Percentiles rank a stretch among this genome's conserved stretches.
These are phyloP conservation scores for Solanum lycopersicoides DNA, from an alignment of 257 asterid genomes.

Conservation along the genomic window DNA sequence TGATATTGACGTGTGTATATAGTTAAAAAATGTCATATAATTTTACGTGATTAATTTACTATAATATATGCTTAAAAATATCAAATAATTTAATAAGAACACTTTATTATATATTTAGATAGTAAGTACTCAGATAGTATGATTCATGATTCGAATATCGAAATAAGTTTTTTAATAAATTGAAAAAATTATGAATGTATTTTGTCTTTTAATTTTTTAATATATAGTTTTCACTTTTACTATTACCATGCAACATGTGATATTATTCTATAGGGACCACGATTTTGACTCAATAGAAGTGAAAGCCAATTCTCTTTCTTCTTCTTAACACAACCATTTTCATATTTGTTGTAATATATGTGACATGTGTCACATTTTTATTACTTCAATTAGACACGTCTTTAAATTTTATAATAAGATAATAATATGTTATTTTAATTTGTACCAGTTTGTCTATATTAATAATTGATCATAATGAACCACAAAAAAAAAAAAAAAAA, in stretches of 20 bases:
- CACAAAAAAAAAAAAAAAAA: not conserved
- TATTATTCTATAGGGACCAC: not conserved
- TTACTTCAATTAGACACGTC: not conserved
- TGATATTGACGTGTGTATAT: not conserved
- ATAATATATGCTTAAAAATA: not conserved
- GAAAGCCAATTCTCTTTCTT: not conserved
- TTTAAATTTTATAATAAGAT: not conserved
- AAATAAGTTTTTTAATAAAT: no score
- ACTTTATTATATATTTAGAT: not conserved
- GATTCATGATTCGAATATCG: not conserved
- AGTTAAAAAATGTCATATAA: not conserved
- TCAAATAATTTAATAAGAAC: not conserved
- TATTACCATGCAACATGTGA: not conserved
- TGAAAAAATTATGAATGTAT: not conserved
- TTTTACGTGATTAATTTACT: not conserved
- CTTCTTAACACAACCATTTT: not conserved
- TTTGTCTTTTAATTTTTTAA: not conserved
- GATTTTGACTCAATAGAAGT: not conserved
- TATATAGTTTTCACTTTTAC: not conserved
- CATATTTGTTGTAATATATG: not conserved
- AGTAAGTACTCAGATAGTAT: not conserved
- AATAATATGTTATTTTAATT: not conserved
- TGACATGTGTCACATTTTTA: not conserved
- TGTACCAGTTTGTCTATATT: not conserved
- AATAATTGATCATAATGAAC: not conserved